Evolutionary conservation across 2,329 filamentous ascomycete genomes (phyloP), one percentile per base, ranked within the genome.

Genomic region (Fusarium metavorans): DNA sequence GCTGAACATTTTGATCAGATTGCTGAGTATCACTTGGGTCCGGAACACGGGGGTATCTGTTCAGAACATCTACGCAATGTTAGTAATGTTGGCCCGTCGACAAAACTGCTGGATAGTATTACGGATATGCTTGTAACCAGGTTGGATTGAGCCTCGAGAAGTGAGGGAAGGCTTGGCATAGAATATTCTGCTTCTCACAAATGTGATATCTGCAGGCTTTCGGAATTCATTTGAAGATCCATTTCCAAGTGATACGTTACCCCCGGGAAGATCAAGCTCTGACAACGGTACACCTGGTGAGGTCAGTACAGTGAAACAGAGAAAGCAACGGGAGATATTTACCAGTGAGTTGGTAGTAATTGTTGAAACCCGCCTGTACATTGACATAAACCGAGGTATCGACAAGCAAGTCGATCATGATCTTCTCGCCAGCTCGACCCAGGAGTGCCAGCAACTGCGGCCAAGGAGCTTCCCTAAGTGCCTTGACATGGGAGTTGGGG

Each of bases 121-220:
- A 97, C 94, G 95, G 66, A 94, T 94, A 81, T 94, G 93, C 73
- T 92, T 91, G 64, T 97, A 87, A 2, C 97, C 96, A 80, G 93
- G 92, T 20, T 90, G 88, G 9, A 97, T 88, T 10, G 87, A 83
- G 4, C 93, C 92, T 75, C 89, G 89, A 4, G 90, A 86, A 77
- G 93, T 96, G 34, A 95, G 85, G 2, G 90, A 88, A 23, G 95
- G 90, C 76, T 91, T 92, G 25, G 94, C 93, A 82, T 98, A 98
- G 59, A 98, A 87, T 87, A 98, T 97, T 23, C 95, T 91, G 79
- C 90, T 95, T 69, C 95, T 92, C 56, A 95, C 90, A 78, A 99
- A 93, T 1, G 86, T 84, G 67, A 98, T 95, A 18, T 91, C 89
- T 45, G 88, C 89, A 11, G 87, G 85, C 18, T 82, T 80, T 27